Evolutionary conservation across 805 yeast species (phyloP).

Genomic region (Blastobotrys attinorum): DNA sequence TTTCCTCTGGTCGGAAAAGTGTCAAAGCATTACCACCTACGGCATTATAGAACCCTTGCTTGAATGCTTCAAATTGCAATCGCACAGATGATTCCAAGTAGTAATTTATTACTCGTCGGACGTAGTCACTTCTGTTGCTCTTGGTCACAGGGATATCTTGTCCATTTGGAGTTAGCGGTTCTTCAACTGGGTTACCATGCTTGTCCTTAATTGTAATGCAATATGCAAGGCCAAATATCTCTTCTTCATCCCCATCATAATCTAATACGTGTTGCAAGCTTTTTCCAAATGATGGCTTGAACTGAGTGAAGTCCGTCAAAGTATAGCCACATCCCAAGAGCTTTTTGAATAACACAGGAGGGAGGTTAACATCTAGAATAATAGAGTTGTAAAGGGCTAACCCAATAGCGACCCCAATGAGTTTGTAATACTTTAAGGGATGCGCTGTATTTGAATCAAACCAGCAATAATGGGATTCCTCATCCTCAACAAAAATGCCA

Average conservation of each 20-base stretch:
- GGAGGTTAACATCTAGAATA: constrained; percentile 72
- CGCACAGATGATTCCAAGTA: constrained; percentile 49
- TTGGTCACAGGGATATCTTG: constrained; percentile 43
- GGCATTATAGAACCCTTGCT: constrained; percentile 64
- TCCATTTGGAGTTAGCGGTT: constrained; percentile 56
- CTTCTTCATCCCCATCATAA: constrained; percentile 39
- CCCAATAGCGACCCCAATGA: constrained; percentile 82
- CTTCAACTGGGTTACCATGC: constrained; percentile 41
- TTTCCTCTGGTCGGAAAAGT: constrained; percentile 72
- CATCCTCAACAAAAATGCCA: constrained; percentile 59
- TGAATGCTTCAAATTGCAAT: constrained; percentile 49
- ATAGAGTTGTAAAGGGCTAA: constrained; percentile 87
- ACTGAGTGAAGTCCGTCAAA: constrained; percentile 55
- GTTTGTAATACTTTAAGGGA: constrained; percentile 39
- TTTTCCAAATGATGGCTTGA: constrained; percentile 60
- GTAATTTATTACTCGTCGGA: constrained; percentile 53
- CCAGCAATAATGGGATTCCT: constrained; percentile 71
- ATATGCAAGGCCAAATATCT: constrained; percentile 48
- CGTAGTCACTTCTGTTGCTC: constrained; percentile 52
- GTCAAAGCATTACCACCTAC: constrained; percentile 77
- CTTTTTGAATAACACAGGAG: constrained; percentile 68
- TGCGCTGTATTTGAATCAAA: constrained; percentile 33
- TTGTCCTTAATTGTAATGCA: constrained; percentile 45
- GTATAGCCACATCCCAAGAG: constrained; percentile 48
- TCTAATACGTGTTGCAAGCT: constrained; percentile 42